Conservation (phyloP, 2,329 filamentous ascomycete genomes). For the Waltergamsia citrina region DNA sequence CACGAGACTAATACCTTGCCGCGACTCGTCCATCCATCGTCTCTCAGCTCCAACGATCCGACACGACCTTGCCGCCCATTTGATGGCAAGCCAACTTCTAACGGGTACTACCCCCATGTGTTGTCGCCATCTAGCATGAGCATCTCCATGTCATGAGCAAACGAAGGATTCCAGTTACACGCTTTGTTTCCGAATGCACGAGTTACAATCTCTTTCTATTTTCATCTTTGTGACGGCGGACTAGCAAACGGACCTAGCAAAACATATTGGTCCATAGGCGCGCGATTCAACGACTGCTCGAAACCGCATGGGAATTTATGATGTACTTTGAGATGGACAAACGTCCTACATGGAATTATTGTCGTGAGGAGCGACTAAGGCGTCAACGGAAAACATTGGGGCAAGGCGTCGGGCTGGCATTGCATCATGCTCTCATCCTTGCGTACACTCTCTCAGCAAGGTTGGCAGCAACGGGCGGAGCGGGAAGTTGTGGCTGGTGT, state of each 20-base stretch:
- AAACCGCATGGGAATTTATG: no score
- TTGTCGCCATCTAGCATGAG: constrained; percentile 37
- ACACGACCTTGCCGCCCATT: constrained; percentile 35
- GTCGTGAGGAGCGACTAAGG: no score
- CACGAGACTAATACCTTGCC: constrained; percentile 34
- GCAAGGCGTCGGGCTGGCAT: neutral
- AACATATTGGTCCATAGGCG: no score
- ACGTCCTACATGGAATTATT: no score
- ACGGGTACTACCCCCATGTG: constrained; percentile 43
- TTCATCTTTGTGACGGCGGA: no score
- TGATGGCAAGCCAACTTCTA: constrained; percentile 41
- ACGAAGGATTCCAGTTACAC: neutral
- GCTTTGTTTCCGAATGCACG: no score
- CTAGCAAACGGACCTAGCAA: no score
- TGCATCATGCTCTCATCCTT: neutral
- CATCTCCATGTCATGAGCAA: constrained; percentile 24
- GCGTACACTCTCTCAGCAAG: no score
- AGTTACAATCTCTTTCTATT: no score
- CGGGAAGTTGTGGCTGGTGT: no score
- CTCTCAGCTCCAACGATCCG: constrained; percentile 23
- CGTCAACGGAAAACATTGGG: neutral
- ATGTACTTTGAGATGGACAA: no score
- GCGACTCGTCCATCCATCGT: constrained; percentile 34
- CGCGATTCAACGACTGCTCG: no score
- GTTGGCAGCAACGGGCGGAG: neutral